Evolutionary conservation across 768 basidiomycete genomes (phyloP).

Genomic region (Kwoniella pini): DNA sequence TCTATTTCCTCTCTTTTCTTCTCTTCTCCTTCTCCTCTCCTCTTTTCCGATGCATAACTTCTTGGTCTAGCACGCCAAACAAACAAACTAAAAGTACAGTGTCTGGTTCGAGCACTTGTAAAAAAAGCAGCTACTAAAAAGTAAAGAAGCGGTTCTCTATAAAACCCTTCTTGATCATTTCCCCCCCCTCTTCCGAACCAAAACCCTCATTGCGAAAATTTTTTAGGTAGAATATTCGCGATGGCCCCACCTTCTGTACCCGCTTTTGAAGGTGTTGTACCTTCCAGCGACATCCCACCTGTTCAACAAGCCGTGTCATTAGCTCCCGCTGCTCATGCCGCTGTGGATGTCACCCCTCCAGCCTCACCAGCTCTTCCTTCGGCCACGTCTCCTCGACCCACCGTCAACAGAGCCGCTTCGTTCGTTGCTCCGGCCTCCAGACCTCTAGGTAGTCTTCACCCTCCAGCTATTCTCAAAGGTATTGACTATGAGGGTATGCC

Average conservation of each 20-base stretch:
- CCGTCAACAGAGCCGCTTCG: conserved; percentile 21
- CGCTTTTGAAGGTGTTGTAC: conserved; percentile 41
- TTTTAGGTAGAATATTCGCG: conserved; percentile 3
- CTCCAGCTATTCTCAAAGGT: conserved; percentile 51
- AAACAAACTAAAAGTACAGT: not conserved
- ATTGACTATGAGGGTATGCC: conserved; percentile 42
- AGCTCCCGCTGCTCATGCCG: conserved; percentile 34
- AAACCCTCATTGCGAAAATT: conserved; percentile 7
- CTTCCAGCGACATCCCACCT: conserved; percentile 33
- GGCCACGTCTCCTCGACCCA: conserved; percentile 20
- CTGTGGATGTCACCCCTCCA: conserved; percentile 36
- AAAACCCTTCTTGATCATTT: conserved; percentile 3
- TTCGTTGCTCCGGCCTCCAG: conserved; percentile 24
- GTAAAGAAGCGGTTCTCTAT: not conserved
- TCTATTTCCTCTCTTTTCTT: conserved; percentile 17
- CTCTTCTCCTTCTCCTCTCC: conserved; percentile 17
- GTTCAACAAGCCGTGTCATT: conserved; percentile 28
- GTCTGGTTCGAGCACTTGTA: conserved; percentile 14
- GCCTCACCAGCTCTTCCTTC: conserved; percentile 24
- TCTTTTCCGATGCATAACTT: conserved; percentile 23
- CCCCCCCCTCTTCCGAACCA: conserved; percentile 1
- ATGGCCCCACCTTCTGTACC: conserved; percentile 19
- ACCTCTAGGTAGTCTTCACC: conserved; percentile 43
- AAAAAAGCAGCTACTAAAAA: conserved; percentile 8
- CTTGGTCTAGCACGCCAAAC: conserved; percentile 15